Conservation (phyloP, 2,329 filamentous ascomycete species). For the Allantophomopsis cytisporea region DNA sequence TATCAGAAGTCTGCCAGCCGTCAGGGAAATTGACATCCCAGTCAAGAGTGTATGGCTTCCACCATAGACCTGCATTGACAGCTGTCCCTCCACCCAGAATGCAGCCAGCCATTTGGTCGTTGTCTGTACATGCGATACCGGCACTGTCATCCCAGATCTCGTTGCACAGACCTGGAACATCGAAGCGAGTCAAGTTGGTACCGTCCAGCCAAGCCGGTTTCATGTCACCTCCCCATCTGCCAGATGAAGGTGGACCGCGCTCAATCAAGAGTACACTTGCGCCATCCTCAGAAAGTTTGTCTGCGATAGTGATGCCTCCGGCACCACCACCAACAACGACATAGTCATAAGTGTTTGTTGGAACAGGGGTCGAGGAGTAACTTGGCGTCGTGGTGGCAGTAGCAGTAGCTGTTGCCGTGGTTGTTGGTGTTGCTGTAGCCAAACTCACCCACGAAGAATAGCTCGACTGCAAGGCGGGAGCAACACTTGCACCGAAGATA, state of each 20-base stretch:
- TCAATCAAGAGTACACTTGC: conserved; percentile 29
- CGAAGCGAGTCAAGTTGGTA: conserved; percentile 41
- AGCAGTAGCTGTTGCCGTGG: conserved; percentile 15
- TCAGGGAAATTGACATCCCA: conserved; percentile 52
- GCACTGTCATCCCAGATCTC: conserved; percentile 31
- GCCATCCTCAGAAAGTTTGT: conserved; percentile 31
- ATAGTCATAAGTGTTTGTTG: conserved; percentile 37
- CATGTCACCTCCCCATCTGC: not conserved
- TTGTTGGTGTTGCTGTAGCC: conserved; percentile 10
- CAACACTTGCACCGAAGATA: conserved; percentile 33
- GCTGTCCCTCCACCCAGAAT: conserved; percentile 39
- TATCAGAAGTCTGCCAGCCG: conserved; percentile 52
- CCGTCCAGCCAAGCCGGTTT: conserved; percentile 23
- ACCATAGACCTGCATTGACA: conserved; percentile 52
- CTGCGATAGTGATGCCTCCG: conserved; percentile 37
- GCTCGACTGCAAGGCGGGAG: conserved; percentile 24
- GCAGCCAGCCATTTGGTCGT: conserved; percentile 55
- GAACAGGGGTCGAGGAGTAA: conserved; percentile 29
- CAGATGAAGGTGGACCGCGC: conserved; percentile 5
- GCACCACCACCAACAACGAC: conserved; percentile 49
- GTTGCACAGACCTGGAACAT: conserved; percentile 58
- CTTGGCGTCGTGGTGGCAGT: conserved; percentile 29
- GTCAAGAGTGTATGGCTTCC: conserved; percentile 45
- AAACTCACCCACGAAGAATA: conserved; percentile 19
- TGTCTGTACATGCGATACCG: conserved; percentile 20